Percentiles rank a stretch among this genome's conserved stretches.
phyloP scores from a whole-genome alignment of 1,139 yeast genomes.

The Hemisphaericaspora xylanilytica region DNA sequence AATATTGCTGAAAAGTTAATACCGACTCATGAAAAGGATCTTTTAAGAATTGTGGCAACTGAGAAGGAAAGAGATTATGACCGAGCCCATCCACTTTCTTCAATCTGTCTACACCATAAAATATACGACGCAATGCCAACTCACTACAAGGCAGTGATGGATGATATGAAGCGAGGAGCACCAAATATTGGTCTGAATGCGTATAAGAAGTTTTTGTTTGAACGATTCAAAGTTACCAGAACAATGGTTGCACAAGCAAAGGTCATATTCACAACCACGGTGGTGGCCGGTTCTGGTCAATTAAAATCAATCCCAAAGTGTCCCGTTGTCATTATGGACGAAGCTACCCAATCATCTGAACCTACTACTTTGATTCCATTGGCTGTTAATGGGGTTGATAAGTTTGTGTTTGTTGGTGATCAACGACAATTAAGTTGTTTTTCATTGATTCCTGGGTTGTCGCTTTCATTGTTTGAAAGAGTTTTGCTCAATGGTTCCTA shows the following conservation, averaged over 20 bases:
- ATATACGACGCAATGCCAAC: slow-evolving; percentile 50
- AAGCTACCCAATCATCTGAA: slow-evolving; percentile 68
- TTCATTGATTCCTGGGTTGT: slow-evolving; percentile 60
- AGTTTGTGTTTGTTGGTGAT: slow-evolving; percentile 72
- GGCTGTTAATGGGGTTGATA: slow-evolving; percentile 64
- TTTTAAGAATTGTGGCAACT: slow-evolving; percentile 58
- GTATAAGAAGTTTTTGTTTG: slow-evolving; percentile 49
- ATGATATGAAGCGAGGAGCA: slow-evolving; percentile 38
- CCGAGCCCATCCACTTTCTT: slow-evolving; percentile 51
- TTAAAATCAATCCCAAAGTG: slow-evolving; percentile 53
- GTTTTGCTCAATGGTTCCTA: slow-evolving; percentile 56
- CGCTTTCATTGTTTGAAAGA: slow-evolving; percentile 59
- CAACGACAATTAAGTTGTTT: slow-evolving; percentile 65
- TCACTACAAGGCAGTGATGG: slow-evolving; percentile 38
- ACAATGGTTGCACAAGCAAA: slow-evolving; percentile 55
- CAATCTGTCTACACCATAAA: slow-evolving; percentile 64
- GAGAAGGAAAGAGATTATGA: slow-evolving; percentile 63
- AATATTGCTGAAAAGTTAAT: slow-evolving; percentile 70
- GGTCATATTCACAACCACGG: slow-evolving; percentile 69
- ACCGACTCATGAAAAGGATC: slow-evolving; percentile 45
- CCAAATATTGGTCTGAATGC: slow-evolving; percentile 28
- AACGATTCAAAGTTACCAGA: slow-evolving; percentile 28
- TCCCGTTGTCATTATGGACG: slow-evolving; percentile 66
- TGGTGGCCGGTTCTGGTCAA: slow-evolving; percentile 66
- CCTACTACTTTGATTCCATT: slow-evolving; percentile 68